Evolutionary conservation across 2,329 filamentous ascomycete species (phyloP).

Genomic region (Curvularia sp.): DNA sequence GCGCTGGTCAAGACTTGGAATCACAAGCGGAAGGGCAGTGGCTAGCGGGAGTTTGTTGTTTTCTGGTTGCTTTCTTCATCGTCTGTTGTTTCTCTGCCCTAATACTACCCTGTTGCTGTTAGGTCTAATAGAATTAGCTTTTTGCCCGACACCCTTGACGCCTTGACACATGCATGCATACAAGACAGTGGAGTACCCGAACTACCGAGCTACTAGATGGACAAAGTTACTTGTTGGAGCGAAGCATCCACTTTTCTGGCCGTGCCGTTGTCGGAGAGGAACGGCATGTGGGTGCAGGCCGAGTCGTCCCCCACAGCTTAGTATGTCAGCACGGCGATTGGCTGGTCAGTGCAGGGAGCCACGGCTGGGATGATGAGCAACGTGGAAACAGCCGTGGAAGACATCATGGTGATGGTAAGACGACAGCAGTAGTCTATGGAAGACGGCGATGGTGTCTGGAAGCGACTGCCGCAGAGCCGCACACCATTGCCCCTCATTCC

Average conservation of each 20-base stretch:
- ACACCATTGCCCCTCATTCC: constrained; percentile 23
- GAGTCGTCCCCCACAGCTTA: constrained; percentile 23
- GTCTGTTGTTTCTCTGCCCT: background rate
- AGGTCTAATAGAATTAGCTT: constrained; percentile 10
- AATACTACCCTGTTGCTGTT: background rate
- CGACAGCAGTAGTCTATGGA: background rate
- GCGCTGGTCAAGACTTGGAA: constrained; percentile 19
- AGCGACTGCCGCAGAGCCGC: constrained; percentile 26
- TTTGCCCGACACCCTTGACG: constrained; percentile 6
- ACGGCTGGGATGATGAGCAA: background rate
- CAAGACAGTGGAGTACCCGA: constrained; percentile 5
- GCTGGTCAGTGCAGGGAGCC: constrained; percentile 8
- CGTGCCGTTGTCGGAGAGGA: constrained; percentile 15
- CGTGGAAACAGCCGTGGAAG: background rate
- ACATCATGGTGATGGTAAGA: background rate
- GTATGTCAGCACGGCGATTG: constrained; percentile 8
- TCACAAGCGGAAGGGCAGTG: constrained; percentile 3
- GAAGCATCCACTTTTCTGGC: constrained; percentile 12
- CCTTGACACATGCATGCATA: background rate
- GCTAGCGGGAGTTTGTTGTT: constrained; percentile 7
- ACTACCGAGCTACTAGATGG: background rate
- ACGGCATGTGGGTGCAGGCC: constrained; percentile 21
- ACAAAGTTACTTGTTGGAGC: constrained; percentile 5
- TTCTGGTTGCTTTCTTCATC: background rate
- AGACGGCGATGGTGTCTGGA: constrained; percentile 8